phyloP scores from a whole-genome alignment of 2,329 filamentous ascomycete genomes.

The Nothopassalora personata region DNA sequence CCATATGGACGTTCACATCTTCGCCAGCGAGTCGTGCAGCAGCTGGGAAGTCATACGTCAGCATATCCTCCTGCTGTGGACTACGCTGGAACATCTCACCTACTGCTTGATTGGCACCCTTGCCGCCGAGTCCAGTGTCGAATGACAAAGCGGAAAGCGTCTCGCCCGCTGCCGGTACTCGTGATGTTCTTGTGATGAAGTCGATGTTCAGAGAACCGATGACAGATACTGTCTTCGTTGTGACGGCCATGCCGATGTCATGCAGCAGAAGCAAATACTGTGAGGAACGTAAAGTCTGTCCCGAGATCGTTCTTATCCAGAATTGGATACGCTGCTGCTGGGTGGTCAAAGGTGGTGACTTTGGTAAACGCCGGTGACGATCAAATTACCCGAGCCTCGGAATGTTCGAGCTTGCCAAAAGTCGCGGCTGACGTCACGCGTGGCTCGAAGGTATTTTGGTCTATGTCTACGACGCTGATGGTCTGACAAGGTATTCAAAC shows the following conservation, averaged over 20 bases:
- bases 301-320: too few relatives aligned
- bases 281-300: not conserved
- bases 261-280: not conserved
- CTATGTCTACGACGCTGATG: not conserved
- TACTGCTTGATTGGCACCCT: constrained; percentile 93
- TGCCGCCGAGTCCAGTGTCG: constrained; percentile 77
- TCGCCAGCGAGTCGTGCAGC: constrained; percentile 26
- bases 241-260: constrained; percentile 4
- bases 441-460: not conserved
- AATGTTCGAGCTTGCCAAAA: not conserved
- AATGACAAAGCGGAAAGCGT: constrained; percentile 77
- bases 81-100: not conserved
- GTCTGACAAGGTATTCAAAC: not conserved
- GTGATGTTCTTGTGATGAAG: constrained; percentile 79
- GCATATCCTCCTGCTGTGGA: constrained; percentile 50
- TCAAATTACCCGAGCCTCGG: not conserved
- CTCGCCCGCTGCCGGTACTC: constrained; percentile 78
- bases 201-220: constrained; percentile 94
- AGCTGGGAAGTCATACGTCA: constrained; percentile 51
- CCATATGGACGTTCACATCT: constrained; percentile 43
- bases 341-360: too few relatives aligned
- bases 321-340: too few relatives aligned
- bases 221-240: constrained; percentile 54
- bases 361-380: too few relatives aligned
- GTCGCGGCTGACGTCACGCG: not conserved